Evolutionary conservation across 371 early-diverging fungal species (phyloP).

Genomic region (Umbelopsis sp.): DNA sequence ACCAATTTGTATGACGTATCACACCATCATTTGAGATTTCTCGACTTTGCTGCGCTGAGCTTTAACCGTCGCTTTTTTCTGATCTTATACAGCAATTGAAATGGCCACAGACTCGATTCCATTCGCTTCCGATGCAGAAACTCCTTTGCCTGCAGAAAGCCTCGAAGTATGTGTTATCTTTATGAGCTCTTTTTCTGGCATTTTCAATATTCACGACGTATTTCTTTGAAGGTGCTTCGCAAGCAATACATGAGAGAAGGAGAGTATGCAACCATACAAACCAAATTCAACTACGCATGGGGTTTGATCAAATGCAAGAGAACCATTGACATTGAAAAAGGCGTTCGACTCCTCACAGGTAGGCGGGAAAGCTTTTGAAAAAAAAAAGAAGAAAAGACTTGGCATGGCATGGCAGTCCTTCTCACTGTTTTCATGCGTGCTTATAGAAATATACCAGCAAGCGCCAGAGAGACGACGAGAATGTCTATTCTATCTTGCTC

Average conservation of each 20-base stretch:
- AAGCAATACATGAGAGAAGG: slow-evolving; percentile 76
- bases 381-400: not conserved
- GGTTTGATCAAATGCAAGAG: slow-evolving; percentile 77
- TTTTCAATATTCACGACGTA: not conserved
- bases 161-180: slow-evolving; percentile 34
- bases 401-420: not conserved
- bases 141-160: slow-evolving; percentile 42
- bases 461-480: slow-evolving; percentile 88
- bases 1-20: too few species aligned
- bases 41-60: not conserved
- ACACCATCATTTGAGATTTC: not conserved
- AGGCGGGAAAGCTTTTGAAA: slow-evolving; percentile 18
- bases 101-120: slow-evolving; percentile 41
- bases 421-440: not conserved
- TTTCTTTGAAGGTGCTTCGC: slow-evolving; percentile 58
- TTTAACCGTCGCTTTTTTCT: slow-evolving; percentile 1
- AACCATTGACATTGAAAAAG: slow-evolving; percentile 70
- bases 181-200: not conserved
- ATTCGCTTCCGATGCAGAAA: slow-evolving; percentile 45
- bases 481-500: slow-evolving; percentile 91
- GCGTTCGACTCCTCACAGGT: slow-evolving; percentile 82
- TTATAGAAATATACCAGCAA: slow-evolving; percentile 82
- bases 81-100: slow-evolving; percentile 3
- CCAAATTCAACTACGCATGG: slow-evolving; percentile 97
- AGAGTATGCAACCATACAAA: slow-evolving; percentile 75